These are phyloP conservation scores for Agaricus sinodeliciosus DNA, from an alignment of 768 basidiomycete genomes.

Conservation along the genomic window DNA sequence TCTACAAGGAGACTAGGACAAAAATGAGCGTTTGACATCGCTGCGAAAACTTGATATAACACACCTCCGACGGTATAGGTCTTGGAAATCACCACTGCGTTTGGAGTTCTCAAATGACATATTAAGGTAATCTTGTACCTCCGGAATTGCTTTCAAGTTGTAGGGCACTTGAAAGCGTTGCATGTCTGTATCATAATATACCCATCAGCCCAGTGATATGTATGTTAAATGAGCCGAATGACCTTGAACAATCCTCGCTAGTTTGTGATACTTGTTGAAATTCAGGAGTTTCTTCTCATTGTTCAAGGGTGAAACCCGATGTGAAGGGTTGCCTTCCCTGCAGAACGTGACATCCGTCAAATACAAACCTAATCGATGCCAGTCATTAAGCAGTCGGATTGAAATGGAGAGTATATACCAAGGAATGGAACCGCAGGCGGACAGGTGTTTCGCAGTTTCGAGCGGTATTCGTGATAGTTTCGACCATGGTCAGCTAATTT, in stretches of 20 bases:
- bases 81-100: constrained; percentile 76
- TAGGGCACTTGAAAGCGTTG: constrained; percentile 88
- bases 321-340: constrained; percentile 87
- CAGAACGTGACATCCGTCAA: constrained; percentile 94
- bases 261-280: constrained; percentile 93
- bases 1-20: constrained; percentile 66
- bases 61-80: constrained; percentile 80
- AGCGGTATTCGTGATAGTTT: constrained; percentile 89
- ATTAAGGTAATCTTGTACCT: constrained; percentile 77
- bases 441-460: constrained; percentile 76
- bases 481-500: constrained; percentile 87
- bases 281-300: constrained; percentile 81
- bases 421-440: constrained; percentile 95
- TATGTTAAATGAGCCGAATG: background rate
- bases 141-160: constrained; percentile 82
- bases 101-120: constrained; percentile 69
- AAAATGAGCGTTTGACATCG: constrained; percentile 5
- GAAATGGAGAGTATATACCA: constrained; percentile 38
- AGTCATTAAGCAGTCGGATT: constrained; percentile 1
- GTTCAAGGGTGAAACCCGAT: constrained; percentile 71
- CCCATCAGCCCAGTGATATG: background rate
- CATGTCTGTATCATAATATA: constrained; percentile 50
- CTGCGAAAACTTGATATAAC: constrained; percentile 15
- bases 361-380: constrained; percentile 54
- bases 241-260: constrained; percentile 82